phyloP scores from a whole-genome alignment of 1,284 basidiomycete species.

The Ceratorhiza oryzae-sativae region DNA sequence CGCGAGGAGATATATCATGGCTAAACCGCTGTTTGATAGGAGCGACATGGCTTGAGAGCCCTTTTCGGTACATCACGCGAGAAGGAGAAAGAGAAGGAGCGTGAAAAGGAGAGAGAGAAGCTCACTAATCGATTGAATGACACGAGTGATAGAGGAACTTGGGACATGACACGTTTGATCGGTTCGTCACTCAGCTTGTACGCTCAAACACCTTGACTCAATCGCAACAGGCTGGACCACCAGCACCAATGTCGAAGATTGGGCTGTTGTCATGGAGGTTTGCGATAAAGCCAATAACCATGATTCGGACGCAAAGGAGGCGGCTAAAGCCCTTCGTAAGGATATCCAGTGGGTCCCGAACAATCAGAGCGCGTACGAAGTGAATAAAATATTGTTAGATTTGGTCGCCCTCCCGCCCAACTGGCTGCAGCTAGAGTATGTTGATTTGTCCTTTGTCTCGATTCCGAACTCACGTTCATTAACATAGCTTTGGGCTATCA shows the following conservation, averaged over 20 bases:
- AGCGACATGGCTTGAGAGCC: constrained; percentile 2
- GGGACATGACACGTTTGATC: constrained; percentile 22
- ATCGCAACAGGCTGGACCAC: constrained; percentile 66
- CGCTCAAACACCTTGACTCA: not conserved
- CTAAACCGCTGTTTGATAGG: not conserved
- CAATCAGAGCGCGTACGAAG: not conserved
- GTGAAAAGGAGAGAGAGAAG: constrained; percentile 33
- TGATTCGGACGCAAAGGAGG: constrained; percentile 75
- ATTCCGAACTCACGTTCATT: constrained; percentile 31
- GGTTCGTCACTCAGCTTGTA: not conserved
- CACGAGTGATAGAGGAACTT: constrained; percentile 2
- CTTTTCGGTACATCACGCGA: constrained; percentile 41
- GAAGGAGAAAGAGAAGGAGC: constrained; percentile 44
- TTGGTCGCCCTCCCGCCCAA: constrained; percentile 46
- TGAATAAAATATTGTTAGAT: constrained; percentile 39
- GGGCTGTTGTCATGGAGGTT: constrained; percentile 76
- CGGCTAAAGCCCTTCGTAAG: constrained; percentile 70
- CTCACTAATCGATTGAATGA: constrained; percentile 41
- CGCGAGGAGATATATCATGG: not conserved
- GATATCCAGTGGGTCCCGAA: constrained; percentile 71
- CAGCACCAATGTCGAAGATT: constrained; percentile 77
- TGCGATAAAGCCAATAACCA: constrained; percentile 73
- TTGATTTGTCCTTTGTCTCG: constrained; percentile 9
- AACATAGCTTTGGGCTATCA: constrained; percentile 78
- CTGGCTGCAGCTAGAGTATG: constrained; percentile 46